These are phyloP conservation scores for Talaromyces sp. DNA, from an alignment of 2,329 filamentous ascomycete genomes.

Conservation along the genomic window DNA sequence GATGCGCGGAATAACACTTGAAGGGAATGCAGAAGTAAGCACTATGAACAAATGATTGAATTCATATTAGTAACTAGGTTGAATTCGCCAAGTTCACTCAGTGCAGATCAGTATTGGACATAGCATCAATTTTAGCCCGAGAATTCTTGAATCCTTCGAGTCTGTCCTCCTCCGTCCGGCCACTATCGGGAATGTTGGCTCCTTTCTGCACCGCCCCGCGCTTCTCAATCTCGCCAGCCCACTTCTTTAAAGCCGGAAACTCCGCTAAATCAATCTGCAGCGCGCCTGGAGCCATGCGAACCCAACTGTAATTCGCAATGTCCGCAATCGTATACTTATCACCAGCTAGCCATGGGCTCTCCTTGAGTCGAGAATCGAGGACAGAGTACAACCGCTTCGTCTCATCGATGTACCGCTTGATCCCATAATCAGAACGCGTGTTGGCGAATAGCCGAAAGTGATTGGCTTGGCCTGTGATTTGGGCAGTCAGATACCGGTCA, in stretches of 20 bases:
- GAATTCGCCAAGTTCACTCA: too few species aligned
- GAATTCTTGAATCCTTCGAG: constrained; percentile 13
- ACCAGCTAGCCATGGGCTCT: constrained; percentile 50
- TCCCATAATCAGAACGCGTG: constrained; percentile 48
- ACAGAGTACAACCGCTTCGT: constrained; percentile 53
- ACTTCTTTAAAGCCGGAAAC: constrained; percentile 36
- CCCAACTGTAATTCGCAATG: constrained; percentile 51
- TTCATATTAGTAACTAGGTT: too few species aligned
- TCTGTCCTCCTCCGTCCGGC: constrained; percentile 13
- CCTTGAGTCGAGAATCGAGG: constrained; percentile 46
- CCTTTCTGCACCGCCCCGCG: constrained; percentile 35
- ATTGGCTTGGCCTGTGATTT: constrained; percentile 46
- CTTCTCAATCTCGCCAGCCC: constrained; percentile 31
- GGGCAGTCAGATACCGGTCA: background rate
- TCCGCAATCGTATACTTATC: constrained; percentile 53
- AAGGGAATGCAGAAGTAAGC: too few species aligned
- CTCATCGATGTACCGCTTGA: constrained; percentile 53
- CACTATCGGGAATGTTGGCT: constrained; percentile 18
- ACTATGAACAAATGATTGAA: too few species aligned
- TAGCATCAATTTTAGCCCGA: constrained; percentile 24
- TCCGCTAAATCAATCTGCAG: constrained; percentile 35
- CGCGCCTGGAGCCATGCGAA: constrained; percentile 25
- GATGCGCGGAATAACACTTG: too few species aligned
- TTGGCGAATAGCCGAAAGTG: constrained; percentile 51
- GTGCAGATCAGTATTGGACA: constrained; percentile 14